Conservation (phyloP, 1,139 yeast genomes). For the Meyerozyma carpophila region DNA sequence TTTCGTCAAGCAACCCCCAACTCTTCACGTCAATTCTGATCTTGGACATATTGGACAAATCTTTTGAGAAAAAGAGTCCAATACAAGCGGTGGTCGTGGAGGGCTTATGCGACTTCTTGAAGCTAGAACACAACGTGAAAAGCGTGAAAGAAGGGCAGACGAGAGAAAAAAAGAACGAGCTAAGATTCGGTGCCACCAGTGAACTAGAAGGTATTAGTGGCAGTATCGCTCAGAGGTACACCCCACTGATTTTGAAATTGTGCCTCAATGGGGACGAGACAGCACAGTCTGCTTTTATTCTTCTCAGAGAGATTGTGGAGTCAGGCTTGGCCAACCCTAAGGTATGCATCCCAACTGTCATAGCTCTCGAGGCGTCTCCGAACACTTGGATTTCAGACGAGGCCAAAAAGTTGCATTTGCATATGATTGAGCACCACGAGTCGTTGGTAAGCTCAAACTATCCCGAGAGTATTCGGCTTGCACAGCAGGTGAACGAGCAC, state of each 20-base stretch:
- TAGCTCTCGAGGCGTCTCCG: conserved; percentile 62
- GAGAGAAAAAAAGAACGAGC: conserved; percentile 27
- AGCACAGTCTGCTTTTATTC: conserved; percentile 47
- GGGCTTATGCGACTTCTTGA: background rate
- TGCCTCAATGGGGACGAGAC: conserved; percentile 44
- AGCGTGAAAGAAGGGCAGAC: conserved; percentile 42
- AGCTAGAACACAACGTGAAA: conserved; percentile 33
- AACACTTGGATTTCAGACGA: conserved; percentile 35
- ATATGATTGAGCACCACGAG: conserved; percentile 61
- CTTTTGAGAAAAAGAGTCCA: conserved; percentile 24
- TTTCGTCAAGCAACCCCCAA: conserved; percentile 59
- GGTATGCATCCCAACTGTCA: conserved; percentile 57
- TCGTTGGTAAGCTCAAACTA: conserved; percentile 64
- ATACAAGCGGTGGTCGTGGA: conserved; percentile 10
- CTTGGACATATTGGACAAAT: conserved; percentile 48
- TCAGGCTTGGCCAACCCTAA: conserved; percentile 76
- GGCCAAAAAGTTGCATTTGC: conserved; percentile 50
- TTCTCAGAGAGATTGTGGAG: conserved; percentile 49
- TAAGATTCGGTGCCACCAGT: conserved; percentile 9
- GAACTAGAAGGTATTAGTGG: conserved; percentile 69
- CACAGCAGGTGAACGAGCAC: conserved; percentile 42
- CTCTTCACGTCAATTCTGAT: conserved; percentile 54
- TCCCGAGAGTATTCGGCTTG: conserved; percentile 52
- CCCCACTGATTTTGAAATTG: conserved; percentile 40
- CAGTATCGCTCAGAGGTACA: conserved; percentile 61